Base-by-base conservation (phyloP, 2,329 filamentous ascomycete genomes). In the Ceratocystis albifundus region DNA sequence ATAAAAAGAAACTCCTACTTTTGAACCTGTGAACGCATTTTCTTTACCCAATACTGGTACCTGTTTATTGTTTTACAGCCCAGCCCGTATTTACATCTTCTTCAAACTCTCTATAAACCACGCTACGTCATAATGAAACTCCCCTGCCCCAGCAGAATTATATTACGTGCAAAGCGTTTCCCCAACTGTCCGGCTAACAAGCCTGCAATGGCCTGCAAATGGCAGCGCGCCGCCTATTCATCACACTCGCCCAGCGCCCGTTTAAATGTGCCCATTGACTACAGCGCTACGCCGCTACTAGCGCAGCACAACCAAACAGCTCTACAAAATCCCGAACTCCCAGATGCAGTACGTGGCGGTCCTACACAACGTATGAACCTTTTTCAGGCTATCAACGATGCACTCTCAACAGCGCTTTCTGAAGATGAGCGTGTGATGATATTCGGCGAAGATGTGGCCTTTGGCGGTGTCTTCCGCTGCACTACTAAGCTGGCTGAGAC, bases 391-490 rank as follows among this genome's bases (percentile, higher is more conserved):
- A 86, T 99, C 79, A 97, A 97, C 74, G 86, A 93, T 70, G 92
- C 93, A 10, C 81, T 99, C 25, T 84, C 88, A 25, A 89, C 88
- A 68, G 90, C 93, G 28, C 81, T 99, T 32, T 84, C 88, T 17
- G 84, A 87, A 45, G 92, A 96, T 71, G 90, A 96, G 70, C 86
- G 87, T 20, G 90, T 96, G 25, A 79, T 97, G 66, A 82, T 99
- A 8, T 99, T 99, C 72, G 94, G 94, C 53, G 94, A 99, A 76
- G 94, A 99, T 74, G 91, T 99, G 6, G 90, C 94, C 15, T 99
- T 99, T 70, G 94, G 94, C 53, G 94, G 94, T 65, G 94, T 99
- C 17, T 99, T 99, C 73, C 84, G 94, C 66, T 96, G 91, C 76
- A 93, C 90, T 41, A 93, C 94, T 85, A 90, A 92, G 71, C 81